Percentiles rank a stretch among this genome's conserved stretches.
Evolutionary conservation across 768 basidiomycete species (phyloP).

Genomic region (Leccinellum luteum): DNA sequence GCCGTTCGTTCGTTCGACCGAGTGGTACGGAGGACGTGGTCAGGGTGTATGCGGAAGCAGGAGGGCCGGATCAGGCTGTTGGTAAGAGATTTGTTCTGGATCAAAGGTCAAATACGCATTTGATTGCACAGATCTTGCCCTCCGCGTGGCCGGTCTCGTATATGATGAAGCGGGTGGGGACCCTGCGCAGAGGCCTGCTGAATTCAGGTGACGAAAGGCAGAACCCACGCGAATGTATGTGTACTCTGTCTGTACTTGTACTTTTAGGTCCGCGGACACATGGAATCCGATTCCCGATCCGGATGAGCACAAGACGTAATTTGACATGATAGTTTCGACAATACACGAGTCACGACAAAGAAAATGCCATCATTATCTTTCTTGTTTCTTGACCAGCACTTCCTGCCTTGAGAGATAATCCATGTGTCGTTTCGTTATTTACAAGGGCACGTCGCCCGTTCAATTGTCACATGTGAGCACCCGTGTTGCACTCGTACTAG

Average conservation of each 20-base stretch:
- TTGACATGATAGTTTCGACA: constrained; percentile 11
- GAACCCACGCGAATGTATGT: not conserved
- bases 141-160: constrained; percentile 80
- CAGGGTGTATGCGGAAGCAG: constrained; percentile 94
- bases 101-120: constrained; percentile 1
- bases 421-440: constrained; percentile 92
- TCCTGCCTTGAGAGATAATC: not conserved
- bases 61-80: constrained; percentile 68
- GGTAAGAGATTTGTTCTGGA: constrained; percentile 43
- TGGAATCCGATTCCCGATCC: constrained; percentile 5
- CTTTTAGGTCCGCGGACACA: not conserved
- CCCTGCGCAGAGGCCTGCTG: constrained; percentile 67
- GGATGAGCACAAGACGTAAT: constrained; percentile 21
- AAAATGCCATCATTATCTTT: not conserved
- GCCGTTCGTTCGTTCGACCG: constrained; percentile 91
- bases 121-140: constrained; percentile 66
- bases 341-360: not conserved
- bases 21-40: constrained; percentile 99
- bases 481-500: not conserved
- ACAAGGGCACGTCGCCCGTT: constrained; percentile 93
- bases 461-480: constrained; percentile 77
- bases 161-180: constrained; percentile 85
- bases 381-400: not conserved
- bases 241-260: constrained; percentile 5
- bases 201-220: constrained; percentile 56